Evolutionary conservation across 2,329 filamentous ascomycete genomes (phyloP).

Genomic region (Apiospora pterosperma): DNA sequence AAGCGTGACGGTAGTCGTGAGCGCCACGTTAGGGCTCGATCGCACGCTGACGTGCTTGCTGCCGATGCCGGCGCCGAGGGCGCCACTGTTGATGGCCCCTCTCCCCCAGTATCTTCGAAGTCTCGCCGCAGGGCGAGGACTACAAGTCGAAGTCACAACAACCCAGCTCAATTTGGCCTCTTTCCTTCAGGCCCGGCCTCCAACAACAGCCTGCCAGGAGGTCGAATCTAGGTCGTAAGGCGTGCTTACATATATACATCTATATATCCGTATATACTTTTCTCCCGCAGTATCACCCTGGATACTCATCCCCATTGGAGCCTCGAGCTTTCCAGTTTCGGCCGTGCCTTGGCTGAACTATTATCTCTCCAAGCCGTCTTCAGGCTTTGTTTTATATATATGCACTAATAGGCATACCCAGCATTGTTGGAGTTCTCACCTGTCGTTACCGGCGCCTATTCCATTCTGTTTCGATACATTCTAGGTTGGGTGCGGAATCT

Average conservation of each 20-base stretch:
- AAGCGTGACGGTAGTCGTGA: constrained; percentile 18
- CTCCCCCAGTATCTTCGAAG: constrained; percentile 17
- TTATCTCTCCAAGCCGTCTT: neutral
- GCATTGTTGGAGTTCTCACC: neutral
- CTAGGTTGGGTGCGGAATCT: neutral
- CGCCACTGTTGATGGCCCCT: neutral
- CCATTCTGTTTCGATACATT: neutral
- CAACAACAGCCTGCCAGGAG: constrained; percentile 4
- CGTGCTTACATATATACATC: neutral
- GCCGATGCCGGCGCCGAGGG: constrained; percentile 6
- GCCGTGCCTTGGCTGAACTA: neutral
- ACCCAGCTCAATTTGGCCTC: constrained; percentile 26
- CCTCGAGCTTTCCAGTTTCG: neutral
- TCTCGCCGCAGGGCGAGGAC: constrained; percentile 28
- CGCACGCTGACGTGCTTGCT: constrained; percentile 24
- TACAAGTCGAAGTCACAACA: constrained; percentile 25
- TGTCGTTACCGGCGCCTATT: neutral
- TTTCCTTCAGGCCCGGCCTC: constrained; percentile 19
- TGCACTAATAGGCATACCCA: neutral
- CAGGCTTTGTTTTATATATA: neutral
- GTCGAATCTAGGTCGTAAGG: neutral
- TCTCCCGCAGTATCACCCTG: neutral
- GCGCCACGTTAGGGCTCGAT: constrained; percentile 24
- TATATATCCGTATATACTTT: neutral
- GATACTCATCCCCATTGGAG: neutral